Percentiles rank a stretch among this genome's conserved stretches.
Evolutionary conservation across 2,329 filamentous ascomycete genomes (phyloP).

Genomic region (Beauveria scarabaeidicola): DNA sequence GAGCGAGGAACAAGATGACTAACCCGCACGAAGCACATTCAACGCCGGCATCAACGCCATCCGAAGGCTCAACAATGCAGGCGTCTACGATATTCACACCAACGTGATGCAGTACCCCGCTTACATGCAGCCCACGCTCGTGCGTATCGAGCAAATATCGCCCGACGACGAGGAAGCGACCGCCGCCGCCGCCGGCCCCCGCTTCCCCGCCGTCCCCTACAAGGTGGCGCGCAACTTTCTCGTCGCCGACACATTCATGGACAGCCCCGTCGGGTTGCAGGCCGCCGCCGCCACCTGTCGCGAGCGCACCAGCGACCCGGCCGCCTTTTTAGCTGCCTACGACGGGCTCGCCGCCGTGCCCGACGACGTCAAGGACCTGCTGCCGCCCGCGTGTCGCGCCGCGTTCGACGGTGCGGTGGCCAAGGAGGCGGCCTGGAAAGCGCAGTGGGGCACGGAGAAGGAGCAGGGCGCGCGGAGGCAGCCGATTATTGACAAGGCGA

Average conservation of each 20-base stretch:
- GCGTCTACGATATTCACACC: constrained; percentile 89
- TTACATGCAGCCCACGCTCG: constrained; percentile 83
- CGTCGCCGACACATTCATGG: constrained; percentile 46
- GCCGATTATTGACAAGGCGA: constrained; percentile 55
- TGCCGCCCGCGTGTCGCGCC: constrained; percentile 61
- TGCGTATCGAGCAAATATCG: constrained; percentile 66
- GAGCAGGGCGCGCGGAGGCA: constrained; percentile 42
- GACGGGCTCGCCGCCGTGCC: constrained; percentile 56
- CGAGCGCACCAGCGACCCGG: constrained; percentile 31
- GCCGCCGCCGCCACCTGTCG: constrained; percentile 36
- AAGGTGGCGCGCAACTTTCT: constrained; percentile 48
- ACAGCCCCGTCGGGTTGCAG: constrained; percentile 41
- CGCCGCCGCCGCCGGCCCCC: constrained; percentile 20
- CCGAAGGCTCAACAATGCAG: constrained; percentile 60
- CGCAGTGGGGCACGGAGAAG: constrained; percentile 62
- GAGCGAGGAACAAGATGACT: background rate
- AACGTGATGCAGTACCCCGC: constrained; percentile 83
- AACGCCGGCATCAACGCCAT: constrained; percentile 65
- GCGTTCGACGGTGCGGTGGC: constrained; percentile 62
- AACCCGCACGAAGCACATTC: constrained; percentile 56
- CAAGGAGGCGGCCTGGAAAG: constrained; percentile 64
- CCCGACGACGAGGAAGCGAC: constrained; percentile 28
- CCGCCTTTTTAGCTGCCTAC: constrained; percentile 43
- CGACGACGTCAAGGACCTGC: constrained; percentile 55
- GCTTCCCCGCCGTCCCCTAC: constrained; percentile 40